phyloP scores from a whole-genome alignment of 129 eudicot species.

The Cynara cardunculus region DNA sequence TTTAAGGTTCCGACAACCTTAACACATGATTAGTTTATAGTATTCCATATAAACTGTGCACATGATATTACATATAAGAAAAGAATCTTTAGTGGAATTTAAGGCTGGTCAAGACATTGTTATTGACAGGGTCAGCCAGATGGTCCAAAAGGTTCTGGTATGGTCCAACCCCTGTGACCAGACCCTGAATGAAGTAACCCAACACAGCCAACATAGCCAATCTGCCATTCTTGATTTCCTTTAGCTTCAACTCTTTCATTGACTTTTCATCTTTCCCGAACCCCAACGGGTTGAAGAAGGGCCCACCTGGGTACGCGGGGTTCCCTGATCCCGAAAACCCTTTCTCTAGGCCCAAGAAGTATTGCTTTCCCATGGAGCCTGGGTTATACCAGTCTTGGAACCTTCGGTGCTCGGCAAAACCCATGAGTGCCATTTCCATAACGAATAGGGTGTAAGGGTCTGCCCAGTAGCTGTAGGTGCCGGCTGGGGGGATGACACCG shows the following conservation, averaged over 20 bases:
- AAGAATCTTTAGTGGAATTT: not conserved
- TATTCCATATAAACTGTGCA: slow-evolving; percentile 9
- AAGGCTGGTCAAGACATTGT: slow-evolving; percentile 17
- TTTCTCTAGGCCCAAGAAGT: slow-evolving; percentile 91
- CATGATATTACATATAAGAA: slow-evolving; percentile 18
- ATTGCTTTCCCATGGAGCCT: slow-evolving; percentile 95
- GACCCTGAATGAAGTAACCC: too few relatives aligned
- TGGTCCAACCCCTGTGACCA: too few relatives aligned
- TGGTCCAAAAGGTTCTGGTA: too few relatives aligned
- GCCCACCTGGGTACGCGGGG: slow-evolving; percentile 96
- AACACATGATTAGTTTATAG: slow-evolving; percentile 4
- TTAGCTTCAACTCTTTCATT: slow-evolving; percentile 50
- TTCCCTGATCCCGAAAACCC: slow-evolving; percentile 77
- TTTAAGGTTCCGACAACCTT: slow-evolving; percentile 11
- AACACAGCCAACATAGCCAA: slow-evolving; percentile 54
- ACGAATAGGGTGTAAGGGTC: slow-evolving; percentile 64
- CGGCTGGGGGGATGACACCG: slow-evolving; percentile 96
- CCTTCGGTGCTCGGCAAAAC: slow-evolving; percentile 93
- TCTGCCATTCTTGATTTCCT: slow-evolving; percentile 49
- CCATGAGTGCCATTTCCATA: slow-evolving; percentile 88
- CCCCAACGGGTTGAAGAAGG: slow-evolving; percentile 90
- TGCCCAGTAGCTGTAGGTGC: slow-evolving; percentile 15
- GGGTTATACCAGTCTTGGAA: slow-evolving; percentile 92
- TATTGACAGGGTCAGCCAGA: not conserved
- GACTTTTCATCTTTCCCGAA: slow-evolving; percentile 94